Evolutionary conservation across 805 yeast genomes (phyloP).

Genomic region (Jamesozyma gamospora): DNA sequence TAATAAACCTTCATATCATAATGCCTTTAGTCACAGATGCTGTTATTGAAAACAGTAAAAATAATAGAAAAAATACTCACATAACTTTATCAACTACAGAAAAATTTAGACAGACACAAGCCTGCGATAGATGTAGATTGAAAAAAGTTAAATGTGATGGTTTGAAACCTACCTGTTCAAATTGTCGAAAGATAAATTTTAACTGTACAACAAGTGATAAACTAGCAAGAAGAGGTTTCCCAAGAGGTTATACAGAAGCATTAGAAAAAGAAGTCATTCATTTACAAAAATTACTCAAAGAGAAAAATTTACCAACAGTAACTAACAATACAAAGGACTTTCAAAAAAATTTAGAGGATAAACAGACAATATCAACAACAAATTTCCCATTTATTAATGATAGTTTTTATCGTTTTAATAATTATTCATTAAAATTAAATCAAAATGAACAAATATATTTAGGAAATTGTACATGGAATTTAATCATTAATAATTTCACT

Average conservation of each 20-base stretch:
- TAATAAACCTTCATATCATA: too few species aligned
- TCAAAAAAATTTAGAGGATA: background rate
- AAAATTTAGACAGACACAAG: constrained; percentile 50
- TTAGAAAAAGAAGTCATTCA: constrained; percentile 53
- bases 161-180: constrained; percentile 42
- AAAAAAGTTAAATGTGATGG: constrained; percentile 45
- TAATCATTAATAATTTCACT: constrained; percentile 1
- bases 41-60: background rate
- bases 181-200: constrained; percentile 55
- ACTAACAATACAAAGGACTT: background rate
- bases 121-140: constrained; percentile 72
- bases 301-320: background rate
- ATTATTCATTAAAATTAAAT: constrained; percentile 7
- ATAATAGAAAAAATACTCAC: background rate
- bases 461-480: constrained; percentile 23
- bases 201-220: constrained; percentile 66
- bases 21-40: too few species aligned
- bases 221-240: constrained; percentile 65
- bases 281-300: constrained; percentile 37
- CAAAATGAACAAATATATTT: constrained; percentile 8
- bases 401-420: constrained; percentile 18
- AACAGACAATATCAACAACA: background rate
- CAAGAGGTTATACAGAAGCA: constrained; percentile 72
- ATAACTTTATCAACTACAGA: background rate
- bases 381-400: constrained; percentile 20